These are phyloP conservation scores for Chrysoporthe deuterocubensis DNA, from an alignment of 2,329 filamentous ascomycete genomes.

Conservation along the genomic window DNA sequence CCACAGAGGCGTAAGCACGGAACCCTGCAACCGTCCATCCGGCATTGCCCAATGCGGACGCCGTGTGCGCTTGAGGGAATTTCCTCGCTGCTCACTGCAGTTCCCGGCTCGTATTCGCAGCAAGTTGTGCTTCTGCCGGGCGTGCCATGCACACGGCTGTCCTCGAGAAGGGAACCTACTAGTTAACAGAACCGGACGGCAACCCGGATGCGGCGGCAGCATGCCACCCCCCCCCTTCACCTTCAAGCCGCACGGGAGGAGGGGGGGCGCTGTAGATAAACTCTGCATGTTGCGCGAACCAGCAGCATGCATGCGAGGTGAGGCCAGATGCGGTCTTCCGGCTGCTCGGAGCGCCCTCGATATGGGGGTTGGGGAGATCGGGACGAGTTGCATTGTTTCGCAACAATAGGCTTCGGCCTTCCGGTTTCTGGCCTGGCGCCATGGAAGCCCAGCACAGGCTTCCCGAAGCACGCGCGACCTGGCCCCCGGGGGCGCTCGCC, in stretches of 20 bases:
- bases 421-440: neutral
- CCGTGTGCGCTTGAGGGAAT: too few species aligned
- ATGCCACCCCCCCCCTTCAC: too few species aligned
- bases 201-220: neutral
- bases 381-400: neutral
- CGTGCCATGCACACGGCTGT: constrained; percentile 5
- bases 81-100: too few species aligned
- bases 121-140: constrained; percentile 19
- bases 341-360: neutral
- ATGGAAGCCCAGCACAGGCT: neutral
- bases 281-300: neutral
- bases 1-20: too few species aligned
- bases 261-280: neutral
- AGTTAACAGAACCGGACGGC: too few species aligned
- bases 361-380: neutral
- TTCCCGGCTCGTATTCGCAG: constrained; percentile 22
- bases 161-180: neutral
- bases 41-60: too few species aligned
- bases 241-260: too few species aligned
- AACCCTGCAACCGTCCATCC: too few species aligned
- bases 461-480: neutral
- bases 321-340: neutral
- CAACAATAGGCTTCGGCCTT: neutral
- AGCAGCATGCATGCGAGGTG: neutral
- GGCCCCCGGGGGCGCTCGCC: neutral